Evolutionary conservation across 1,284 basidiomycete genomes (phyloP).

Genomic region (Microbotryomycetes sp.): DNA sequence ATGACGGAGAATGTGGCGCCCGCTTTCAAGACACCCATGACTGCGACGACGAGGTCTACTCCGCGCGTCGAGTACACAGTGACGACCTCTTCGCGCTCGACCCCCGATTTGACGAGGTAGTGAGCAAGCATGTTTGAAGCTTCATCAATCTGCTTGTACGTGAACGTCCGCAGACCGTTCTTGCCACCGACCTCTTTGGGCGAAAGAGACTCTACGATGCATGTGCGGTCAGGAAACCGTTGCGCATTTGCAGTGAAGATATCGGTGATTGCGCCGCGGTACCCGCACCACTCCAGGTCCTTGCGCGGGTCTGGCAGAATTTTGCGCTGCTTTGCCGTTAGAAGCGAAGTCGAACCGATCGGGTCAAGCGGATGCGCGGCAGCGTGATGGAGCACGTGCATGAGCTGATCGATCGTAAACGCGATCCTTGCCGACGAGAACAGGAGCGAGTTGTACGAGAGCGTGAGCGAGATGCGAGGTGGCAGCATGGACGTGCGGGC

Average conservation of each 20-base stretch:
- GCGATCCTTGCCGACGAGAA: conserved; percentile 75
- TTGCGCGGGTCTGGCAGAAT: conserved; percentile 76
- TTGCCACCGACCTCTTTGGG: conserved; percentile 45
- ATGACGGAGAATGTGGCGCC: conserved; percentile 98
- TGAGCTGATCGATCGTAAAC: conserved; percentile 77
- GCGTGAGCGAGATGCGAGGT: conserved; percentile 60
- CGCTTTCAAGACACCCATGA: conserved; percentile 93
- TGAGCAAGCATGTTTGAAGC: conserved; percentile 90
- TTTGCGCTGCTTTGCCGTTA: conserved; percentile 63
- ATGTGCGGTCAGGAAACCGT: conserved; percentile 65
- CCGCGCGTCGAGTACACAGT: conserved; percentile 98
- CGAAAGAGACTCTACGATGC: conserved; percentile 67
- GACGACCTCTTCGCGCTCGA: conserved; percentile 91
- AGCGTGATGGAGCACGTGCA: conserved; percentile 62
- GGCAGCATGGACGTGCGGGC: conserved; percentile 66
- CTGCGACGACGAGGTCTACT: conserved; percentile 93
- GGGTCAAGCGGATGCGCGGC: conserved; percentile 49
- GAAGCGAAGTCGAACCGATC: conserved; percentile 72
- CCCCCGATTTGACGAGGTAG: conserved; percentile 73
- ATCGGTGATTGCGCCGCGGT: conserved; percentile 91
- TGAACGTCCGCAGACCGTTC: conserved; percentile 55
- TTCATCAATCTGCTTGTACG: conserved; percentile 72
- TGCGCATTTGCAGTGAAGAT: conserved; percentile 79
- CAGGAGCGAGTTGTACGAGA: conserved; percentile 91
- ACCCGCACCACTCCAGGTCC: conserved; percentile 94